Conservation (phyloP, 805 yeast genomes). For the Candida tallmaniae region DNA sequence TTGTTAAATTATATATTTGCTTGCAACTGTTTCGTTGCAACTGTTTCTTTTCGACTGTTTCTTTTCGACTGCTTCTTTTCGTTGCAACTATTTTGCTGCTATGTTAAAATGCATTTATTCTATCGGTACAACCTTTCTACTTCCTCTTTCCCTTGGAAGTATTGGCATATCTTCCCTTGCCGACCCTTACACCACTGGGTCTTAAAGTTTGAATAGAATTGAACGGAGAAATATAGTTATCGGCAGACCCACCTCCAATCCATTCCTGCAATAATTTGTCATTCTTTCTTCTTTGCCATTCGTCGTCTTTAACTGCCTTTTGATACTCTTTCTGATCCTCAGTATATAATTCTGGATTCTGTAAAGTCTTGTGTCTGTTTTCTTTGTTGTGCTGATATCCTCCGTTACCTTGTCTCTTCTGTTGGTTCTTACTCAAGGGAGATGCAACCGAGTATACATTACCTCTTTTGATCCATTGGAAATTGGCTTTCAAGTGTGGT, state of each 20-base stretch:
- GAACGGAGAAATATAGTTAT: slow-evolving; percentile 86
- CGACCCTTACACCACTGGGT: slow-evolving; percentile 71
- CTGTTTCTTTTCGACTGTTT: no score
- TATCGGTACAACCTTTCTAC: no score
- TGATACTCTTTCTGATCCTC: slow-evolving; percentile 95
- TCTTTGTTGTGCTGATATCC: slow-evolving; percentile 72
- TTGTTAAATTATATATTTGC: no score
- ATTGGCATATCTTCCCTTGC: slow-evolving; percentile 79
- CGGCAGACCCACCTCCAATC: slow-evolving; percentile 93
- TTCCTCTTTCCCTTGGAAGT: slow-evolving; percentile 39
- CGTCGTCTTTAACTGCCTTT: slow-evolving; percentile 80
- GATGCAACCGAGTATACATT: slow-evolving; percentile 75
- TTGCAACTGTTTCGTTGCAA: no score
- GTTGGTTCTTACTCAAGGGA: slow-evolving; percentile 79
- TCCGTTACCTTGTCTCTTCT: slow-evolving; percentile 69
- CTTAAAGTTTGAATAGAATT: slow-evolving; percentile 34
- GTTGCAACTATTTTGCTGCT: no score
- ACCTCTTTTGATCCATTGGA: slow-evolving; percentile 93
- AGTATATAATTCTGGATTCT: slow-evolving; percentile 56
- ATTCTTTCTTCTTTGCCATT: slow-evolving; percentile 80
- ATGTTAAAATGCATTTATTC: neutral
- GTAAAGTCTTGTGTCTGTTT: slow-evolving; percentile 46
- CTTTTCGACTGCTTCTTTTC: no score
- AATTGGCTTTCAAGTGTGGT: slow-evolving; percentile 85
- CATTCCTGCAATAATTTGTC: slow-evolving; percentile 84